A percentile compares a stretch with the other conserved stretches of the same genome.
Conservation (phyloP, 2,329 filamentous ascomycete genomes). For the Bipolaris sorokiniana region DNA sequence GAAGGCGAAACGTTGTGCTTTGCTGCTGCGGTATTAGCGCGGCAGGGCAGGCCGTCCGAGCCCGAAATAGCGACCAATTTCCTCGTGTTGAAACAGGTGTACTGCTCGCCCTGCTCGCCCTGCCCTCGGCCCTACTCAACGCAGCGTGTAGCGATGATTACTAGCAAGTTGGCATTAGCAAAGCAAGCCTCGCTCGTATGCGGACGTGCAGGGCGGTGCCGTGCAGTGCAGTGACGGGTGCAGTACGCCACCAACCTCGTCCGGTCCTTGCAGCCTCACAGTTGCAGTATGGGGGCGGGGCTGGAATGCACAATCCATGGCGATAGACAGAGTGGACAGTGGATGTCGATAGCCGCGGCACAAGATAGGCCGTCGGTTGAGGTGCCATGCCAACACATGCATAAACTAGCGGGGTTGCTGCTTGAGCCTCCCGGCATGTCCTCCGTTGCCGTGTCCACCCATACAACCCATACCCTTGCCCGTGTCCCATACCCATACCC, state of each 20-base stretch:
- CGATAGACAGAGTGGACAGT: not conserved
- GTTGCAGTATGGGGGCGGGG: too few relatives aligned
- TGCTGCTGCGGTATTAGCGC: constrained; percentile 3
- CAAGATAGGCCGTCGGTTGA: constrained; percentile 1
- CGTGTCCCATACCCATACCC: not conserved
- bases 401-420: constrained; percentile 17
- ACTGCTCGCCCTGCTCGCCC: constrained; percentile 5
- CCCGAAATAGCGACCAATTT: constrained; percentile 3
- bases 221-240: too few relatives aligned
- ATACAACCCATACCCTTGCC: not conserved
- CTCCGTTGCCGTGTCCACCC: not conserved
- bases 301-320: not conserved
- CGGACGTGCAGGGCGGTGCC: not conserved
- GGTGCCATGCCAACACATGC: constrained; percentile 15
- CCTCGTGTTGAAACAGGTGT: constrained; percentile 8
- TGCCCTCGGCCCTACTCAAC: not conserved
- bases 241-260: not conserved
- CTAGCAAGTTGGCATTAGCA: not conserved
- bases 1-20: constrained; percentile 7
- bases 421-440: constrained; percentile 1
- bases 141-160: not conserved
- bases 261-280: not conserved
- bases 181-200: not conserved
- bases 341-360: constrained; percentile 5
- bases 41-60: not conserved